Evolutionary conservation across 2,329 filamentous ascomycete genomes (phyloP), one percentile per base, ranked within the genome.

Genomic region (Penicillium brasilianum): DNA sequence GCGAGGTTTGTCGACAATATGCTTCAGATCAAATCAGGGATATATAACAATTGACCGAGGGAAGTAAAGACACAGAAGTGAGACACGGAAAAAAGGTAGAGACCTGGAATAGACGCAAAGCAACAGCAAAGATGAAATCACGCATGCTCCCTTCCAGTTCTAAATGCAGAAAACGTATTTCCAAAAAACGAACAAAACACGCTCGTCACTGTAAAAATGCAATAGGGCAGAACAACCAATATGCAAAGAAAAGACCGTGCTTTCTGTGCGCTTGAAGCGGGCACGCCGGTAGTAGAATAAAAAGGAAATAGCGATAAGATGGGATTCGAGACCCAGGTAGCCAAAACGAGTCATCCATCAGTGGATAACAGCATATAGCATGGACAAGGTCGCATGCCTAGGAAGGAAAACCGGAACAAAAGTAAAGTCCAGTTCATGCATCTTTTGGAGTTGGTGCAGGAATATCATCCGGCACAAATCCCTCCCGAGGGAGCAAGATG

Each of bases 1-100:
- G 60, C 53, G 34, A 57, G 36, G 60, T 54, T 28, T 64, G 58
- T 64, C 59, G 62, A 65, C 44, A 58, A 54, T 59, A 67, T 69
- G 67, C 65, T 69, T 69, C 68, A 66, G 61, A 66, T 67, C 66
- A 66, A 68, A 67, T 67, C 64, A 69, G 63, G 63, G 65, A 70
- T 67, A 70, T 69, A 69, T 64, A 72, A 69, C 61, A 53, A 41
- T 53, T 41, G 50, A 39, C 36, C 14, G 57, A 58, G 58, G 53
- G 54, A 65, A 60, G 58, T 64, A 60, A 69, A 58, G 18, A 46
- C 18, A 25, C 6, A 57, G 54, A 53, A 55, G 16, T 50, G n/a
- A 18, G 13, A 48, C 48, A 34, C 55, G 32, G 59, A 32, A 57
- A 39, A 20, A 60, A 57, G 25, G 25, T 28, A 59, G n/a, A 66